phyloP scores from a whole-genome alignment of 495 filamentous ascomycete genomes.

The Hyaloscypha variabilis region DNA sequence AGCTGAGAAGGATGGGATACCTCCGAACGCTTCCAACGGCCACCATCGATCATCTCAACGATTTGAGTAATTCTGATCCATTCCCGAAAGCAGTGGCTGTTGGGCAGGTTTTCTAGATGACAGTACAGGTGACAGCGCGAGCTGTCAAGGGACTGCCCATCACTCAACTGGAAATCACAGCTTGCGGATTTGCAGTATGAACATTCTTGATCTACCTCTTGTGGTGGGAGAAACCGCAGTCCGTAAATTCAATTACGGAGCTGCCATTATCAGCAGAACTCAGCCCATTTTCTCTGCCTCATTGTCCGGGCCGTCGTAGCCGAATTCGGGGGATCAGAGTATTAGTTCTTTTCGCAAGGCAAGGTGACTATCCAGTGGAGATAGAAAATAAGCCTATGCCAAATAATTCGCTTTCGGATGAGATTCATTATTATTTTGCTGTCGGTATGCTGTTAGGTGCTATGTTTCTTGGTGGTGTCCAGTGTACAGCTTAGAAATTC shows the following conservation, averaged over 20 bases:
- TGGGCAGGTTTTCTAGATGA: slow-evolving; percentile 34
- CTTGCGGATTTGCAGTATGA: slow-evolving; percentile 33
- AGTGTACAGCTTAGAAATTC: slow-evolving; percentile 42
- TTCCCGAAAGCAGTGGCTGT: slow-evolving; percentile 34
- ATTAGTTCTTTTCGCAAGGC: not conserved
- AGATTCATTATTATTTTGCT: not conserved
- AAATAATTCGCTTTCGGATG: not conserved
- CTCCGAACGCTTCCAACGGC: not conserved
- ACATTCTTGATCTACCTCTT: slow-evolving; percentile 29
- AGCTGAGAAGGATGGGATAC: not conserved
- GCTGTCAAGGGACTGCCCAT: slow-evolving; percentile 28
- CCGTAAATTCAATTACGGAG: slow-evolving; percentile 28
- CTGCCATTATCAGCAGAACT: slow-evolving; percentile 1
- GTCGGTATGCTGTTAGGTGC: not conserved
- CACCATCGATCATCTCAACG: slow-evolving; percentile 34
- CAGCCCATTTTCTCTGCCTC: not conserved
- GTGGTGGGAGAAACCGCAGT: slow-evolving; percentile 37
- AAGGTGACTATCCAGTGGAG: not conserved
- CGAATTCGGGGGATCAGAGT: not conserved
- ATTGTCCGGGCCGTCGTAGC: not conserved
- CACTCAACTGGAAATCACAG: slow-evolving; percentile 37
- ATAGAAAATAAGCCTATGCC: not conserved
- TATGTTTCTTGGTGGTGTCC: slow-evolving; percentile 36
- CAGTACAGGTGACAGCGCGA: slow-evolving; percentile 32
- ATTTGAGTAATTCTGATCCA: slow-evolving; percentile 39